A percentile compares a stretch with the other conserved stretches of the same genome.
These are phyloP conservation scores for Globisporangium okanoganense DNA, from an alignment of 352 stramenopile species.

Conservation along the genomic window DNA sequence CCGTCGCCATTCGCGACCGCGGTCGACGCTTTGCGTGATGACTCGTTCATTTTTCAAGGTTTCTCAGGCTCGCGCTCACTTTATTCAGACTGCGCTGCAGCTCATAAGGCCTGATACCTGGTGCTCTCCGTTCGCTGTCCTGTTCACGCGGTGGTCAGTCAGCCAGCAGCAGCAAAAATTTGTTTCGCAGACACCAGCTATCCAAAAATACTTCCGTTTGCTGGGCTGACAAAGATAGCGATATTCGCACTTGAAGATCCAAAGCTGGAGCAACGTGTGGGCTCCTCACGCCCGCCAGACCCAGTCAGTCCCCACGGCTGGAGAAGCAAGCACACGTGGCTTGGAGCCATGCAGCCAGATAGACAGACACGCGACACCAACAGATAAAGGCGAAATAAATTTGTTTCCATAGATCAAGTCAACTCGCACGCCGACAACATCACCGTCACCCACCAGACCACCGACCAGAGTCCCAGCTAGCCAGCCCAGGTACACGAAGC, in stretches of 20 bases:
- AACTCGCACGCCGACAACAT: neutral
- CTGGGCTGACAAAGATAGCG: neutral
- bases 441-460: too few species aligned
- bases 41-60: neutral
- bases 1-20: neutral
- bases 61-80: neutral
- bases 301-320: too few species aligned
- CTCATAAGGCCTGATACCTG: neutral
- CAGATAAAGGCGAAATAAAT: constrained; percentile 9
- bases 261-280: too few species aligned
- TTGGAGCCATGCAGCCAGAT: neutral
- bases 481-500: neutral
- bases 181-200: neutral
- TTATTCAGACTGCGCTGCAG: neutral
- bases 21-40: neutral
- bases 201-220: neutral
- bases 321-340: neutral
- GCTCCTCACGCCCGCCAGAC: too few species aligned
- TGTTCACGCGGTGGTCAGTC: neutral
- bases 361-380: too few species aligned
- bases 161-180: neutral
- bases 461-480: neutral
- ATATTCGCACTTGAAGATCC: neutral
- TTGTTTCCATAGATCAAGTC: constrained; percentile 15
- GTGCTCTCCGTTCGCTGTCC: neutral